Percentiles rank a stretch among this genome's conserved stretches.
phyloP scores from a whole-genome alignment of 371 early-diverging fungal species.

The Syncephalastrum contaminatum region DNA sequence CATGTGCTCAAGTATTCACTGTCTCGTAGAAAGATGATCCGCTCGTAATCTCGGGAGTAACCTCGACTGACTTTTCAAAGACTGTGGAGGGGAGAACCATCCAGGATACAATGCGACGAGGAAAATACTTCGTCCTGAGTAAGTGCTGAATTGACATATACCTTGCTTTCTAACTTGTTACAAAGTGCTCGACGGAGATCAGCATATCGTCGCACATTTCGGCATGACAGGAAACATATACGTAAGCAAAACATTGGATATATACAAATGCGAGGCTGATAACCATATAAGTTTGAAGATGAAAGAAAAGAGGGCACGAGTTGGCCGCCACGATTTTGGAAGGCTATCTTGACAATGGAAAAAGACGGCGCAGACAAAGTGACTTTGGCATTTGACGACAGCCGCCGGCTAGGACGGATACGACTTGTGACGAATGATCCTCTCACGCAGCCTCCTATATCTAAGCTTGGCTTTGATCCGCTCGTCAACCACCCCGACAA shows the following conservation, averaged over 20 bases:
- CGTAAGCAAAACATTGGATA: conserved; percentile 11
- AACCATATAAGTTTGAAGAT: conserved; percentile 1
- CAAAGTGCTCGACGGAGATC: conserved; percentile 34
- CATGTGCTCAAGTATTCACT: neutral
- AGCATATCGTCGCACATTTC: conserved; percentile 52
- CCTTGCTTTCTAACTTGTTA: conserved; percentile 5
- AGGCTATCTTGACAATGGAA: conserved; percentile 9
- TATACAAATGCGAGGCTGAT: neutral
- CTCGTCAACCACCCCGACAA: conserved; percentile 40
- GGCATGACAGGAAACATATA: conserved; percentile 55
- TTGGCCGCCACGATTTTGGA: conserved; percentile 14
- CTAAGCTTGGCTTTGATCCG: conserved; percentile 63
- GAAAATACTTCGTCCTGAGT: conserved; percentile 60
- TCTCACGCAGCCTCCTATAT: conserved; percentile 41
- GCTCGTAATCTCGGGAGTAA: conserved; percentile 28
- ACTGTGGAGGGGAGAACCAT: conserved; percentile 35
- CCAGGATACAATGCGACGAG: conserved; percentile 52
- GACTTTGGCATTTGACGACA: conserved; percentile 55
- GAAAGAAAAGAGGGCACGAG: conserved; percentile 5
- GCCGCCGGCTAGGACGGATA: conserved; percentile 52
- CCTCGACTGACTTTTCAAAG: conserved; percentile 28
- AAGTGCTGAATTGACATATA: conserved; percentile 9
- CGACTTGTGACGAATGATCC: conserved; percentile 48
- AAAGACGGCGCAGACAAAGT: conserved; percentile 11
- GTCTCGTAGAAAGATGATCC: conserved; percentile 16